Base-by-base conservation (phyloP, 257 asterid species). In the Dorcoceras hygrometricum region DNA sequence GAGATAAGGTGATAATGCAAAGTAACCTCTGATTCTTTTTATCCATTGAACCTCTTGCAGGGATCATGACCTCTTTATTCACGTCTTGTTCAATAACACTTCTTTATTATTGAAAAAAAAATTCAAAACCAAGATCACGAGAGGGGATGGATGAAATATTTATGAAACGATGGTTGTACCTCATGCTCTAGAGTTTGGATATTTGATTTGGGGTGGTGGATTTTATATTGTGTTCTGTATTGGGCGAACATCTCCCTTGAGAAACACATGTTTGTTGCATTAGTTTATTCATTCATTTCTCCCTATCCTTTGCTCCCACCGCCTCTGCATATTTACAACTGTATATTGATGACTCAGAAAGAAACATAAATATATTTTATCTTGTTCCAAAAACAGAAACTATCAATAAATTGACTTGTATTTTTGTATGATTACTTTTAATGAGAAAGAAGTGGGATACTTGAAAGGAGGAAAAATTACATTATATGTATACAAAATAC, bases 1-100 rank as follows among this genome's bases (percentile, higher is more conserved):
- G 82, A 77, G 89, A 85, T 85, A 83, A 85, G 91, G 77, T 80
- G 88, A 85, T 82, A 82, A 85, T 18, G 8, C 54, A 46, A 46
- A 46, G 54, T 46, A 46, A 16, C 22, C 51, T 43, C 67, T 80
- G 79, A 75, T 76, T 73, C 83, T 80, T 80, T n/a, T 78, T 75
- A 78, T 80, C 88, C 81, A 58, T 73, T 75, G 86, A 80, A 73
- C 88, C 72, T 67, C 75, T 78, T 80, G 86, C 88, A 83, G 88
- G 80, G 86, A 78, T 72, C 79, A 69, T 76, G 84, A 80, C 82
- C 43, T n/a, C 84, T 78, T 83, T 83, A 73, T 75, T 75, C 80
- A 77, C 73, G 74, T 73, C 81, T 54, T 77, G 64, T 63, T 61
- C 68, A 12, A 62, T 62, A 62, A 26, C 1, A 16, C 20, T 16